Conservation (phyloP, 106 monocot genomes). For the Dendrobium officinale region DNA sequence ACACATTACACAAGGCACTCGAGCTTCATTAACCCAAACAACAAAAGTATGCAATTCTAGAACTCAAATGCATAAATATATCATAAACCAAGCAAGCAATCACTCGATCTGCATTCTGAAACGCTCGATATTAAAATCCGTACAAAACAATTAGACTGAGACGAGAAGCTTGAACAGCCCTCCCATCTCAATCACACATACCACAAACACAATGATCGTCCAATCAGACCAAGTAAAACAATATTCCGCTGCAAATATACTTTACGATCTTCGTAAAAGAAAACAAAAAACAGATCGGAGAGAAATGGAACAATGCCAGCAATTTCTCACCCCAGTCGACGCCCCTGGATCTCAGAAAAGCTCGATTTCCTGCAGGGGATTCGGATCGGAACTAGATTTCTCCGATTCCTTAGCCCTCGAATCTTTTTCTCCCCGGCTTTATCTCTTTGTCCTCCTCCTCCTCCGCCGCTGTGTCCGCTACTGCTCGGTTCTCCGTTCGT, state of each 20-base stretch:
- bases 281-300: neutral
- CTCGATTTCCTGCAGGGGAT: conserved; percentile 1
- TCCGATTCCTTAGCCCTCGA: neutral
- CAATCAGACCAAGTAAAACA: neutral
- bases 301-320: neutral
- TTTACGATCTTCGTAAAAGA: neutral
- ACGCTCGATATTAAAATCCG: neutral
- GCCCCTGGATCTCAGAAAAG: conserved; percentile 4
- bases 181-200: neutral
- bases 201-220: neutral
- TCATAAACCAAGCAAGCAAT: neutral
- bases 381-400: conserved; percentile 3
- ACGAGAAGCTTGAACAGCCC: neutral
- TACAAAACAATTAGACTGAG: neutral
- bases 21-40: neutral
- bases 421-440: neutral
- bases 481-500: neutral
- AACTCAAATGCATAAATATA: neutral
- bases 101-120: neutral
- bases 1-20: neutral
- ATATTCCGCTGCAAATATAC: neutral
- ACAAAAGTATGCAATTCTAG: neutral
- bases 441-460: neutral
- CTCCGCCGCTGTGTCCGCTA: neutral
- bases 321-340: neutral